Base-by-base conservation (phyloP, 305 asterid species). In the Withania somnifera region DNA sequence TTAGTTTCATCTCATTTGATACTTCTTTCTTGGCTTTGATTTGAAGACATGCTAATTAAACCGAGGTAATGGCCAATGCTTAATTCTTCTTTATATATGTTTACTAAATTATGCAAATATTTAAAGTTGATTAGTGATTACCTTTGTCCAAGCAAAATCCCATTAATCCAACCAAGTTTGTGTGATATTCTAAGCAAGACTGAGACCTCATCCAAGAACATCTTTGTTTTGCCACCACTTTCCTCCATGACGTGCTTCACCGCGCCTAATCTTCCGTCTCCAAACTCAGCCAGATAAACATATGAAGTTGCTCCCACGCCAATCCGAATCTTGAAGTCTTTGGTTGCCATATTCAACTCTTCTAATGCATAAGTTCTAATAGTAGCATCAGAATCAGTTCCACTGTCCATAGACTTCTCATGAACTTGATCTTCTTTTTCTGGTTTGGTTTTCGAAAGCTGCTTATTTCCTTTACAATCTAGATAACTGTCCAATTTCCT, bases 101-200 rank as follows among this genome's bases (percentile, higher is more conserved):
- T 57, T 7, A 57, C 7, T 57, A 57, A 20, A 57, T 20, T 20
- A 58, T 11, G 34, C 10, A 22, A 4, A 22, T 11, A 58, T 24
- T n/a, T n/a, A n/a, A 69, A 42, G 36, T 11, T 42, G 13, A 56
- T 4, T 85, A 93, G n/a, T n/a, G 14, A 56, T 4, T 85, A 93
- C 98, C 97, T 90, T 86, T 92, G 69, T 93, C 98, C 40, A 93
- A 86, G 91, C 97, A 93, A 83, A 93, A 93, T 14, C 98, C 97
- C 88, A 93, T 63, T 83, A 93, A 80, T 2, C 91, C 93, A 2
- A 92, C 97, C 85, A 93, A 85, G 83, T 92, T 93, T 0, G 95
- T 93, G 98, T 4, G 94, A 92, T 83, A 93, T 92, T 90, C 98
- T 92, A 0, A 93, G 89, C 91, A 93, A 85, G 82, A 93, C 97